These are phyloP conservation scores for Aspergillus pseudotamarii DNA, from an alignment of 2,329 filamentous ascomycete genomes.

Conservation along the genomic window DNA sequence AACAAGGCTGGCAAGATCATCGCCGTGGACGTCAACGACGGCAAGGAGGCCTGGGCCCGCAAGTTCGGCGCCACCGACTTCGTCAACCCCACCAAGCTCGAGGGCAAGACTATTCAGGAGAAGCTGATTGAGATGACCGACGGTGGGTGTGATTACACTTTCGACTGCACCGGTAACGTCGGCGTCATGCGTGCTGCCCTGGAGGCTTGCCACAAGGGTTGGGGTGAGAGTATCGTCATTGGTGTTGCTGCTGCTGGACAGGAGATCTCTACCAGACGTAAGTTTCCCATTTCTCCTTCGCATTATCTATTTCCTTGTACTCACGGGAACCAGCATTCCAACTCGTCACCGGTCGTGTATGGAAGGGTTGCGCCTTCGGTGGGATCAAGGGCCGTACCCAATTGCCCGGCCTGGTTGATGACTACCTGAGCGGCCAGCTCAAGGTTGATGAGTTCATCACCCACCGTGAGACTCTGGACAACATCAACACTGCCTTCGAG, in stretches of 20 bases:
- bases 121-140: conserved; percentile 97
- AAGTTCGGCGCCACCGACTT: conserved; percentile 98
- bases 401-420: conserved; percentile 80
- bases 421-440: conserved; percentile 86
- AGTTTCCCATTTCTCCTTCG: conserved; percentile 46
- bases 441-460: conserved; percentile 99
- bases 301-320: conserved; percentile 12
- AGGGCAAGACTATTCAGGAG: conserved; percentile 78
- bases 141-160: conserved; percentile 97
- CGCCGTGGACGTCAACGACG: conserved; percentile 78
- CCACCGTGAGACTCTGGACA: conserved; percentile 77
- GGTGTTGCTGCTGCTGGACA: conserved; percentile 95
- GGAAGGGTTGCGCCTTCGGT: conserved; percentile 97
- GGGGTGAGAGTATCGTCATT: conserved; percentile 97
- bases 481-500: conserved; percentile 89
- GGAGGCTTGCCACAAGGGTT: conserved; percentile 98
- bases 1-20: conserved; percentile 70
- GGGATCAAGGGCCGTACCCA: conserved; percentile 97
- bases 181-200: conserved; percentile 93
- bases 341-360: conserved; percentile 94
- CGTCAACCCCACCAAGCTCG: conserved; percentile 84
- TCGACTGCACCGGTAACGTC: conserved; percentile 98
- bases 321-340: conserved; percentile 74
- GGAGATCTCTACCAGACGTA: conserved; percentile 91
- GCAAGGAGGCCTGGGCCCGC: conserved; percentile 86